Percentiles rank a stretch among this genome's conserved stretches.
Conservation (phyloP, 176 grass and related monocot species). For the Puccinellia tenuiflora region DNA sequence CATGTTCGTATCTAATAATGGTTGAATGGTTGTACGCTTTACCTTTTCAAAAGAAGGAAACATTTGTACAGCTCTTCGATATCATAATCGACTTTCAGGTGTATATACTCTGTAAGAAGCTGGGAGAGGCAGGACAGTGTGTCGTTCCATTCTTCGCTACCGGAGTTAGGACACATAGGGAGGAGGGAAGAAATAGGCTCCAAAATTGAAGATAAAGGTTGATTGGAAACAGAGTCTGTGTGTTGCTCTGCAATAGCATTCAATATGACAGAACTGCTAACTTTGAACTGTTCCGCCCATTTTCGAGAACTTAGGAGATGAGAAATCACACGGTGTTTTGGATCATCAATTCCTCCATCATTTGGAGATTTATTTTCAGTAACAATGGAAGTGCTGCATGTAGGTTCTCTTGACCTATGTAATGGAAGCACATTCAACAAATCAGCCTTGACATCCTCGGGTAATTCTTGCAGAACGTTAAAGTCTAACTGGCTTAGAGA, state of each 20-base stretch:
- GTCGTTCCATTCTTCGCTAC: constrained; percentile 55
- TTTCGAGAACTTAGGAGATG: constrained; percentile 32
- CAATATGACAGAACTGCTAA: constrained; percentile 43
- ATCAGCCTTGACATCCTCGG: constrained; percentile 64
- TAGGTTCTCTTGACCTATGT: constrained; percentile 44
- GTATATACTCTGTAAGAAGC: constrained; percentile 63
- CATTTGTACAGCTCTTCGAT: constrained; percentile 93
- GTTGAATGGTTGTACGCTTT: neutral
- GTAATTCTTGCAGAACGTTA: constrained; percentile 64
- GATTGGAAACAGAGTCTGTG: constrained; percentile 15
- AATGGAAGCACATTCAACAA: constrained; percentile 48
- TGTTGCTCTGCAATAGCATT: constrained; percentile 45
- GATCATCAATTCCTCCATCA: constrained; percentile 18
- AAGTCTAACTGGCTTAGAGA: constrained; percentile 71
- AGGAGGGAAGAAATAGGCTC: constrained; percentile 38
- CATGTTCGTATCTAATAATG: neutral
- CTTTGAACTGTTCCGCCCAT: constrained; percentile 58
- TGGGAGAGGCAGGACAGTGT: neutral
- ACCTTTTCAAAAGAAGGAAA: constrained; percentile 92
- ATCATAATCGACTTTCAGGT: constrained; percentile 67
- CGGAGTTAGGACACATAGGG: constrained; percentile 28
- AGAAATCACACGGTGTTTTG: constrained; percentile 4
- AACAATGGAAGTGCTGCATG: constrained; percentile 18
- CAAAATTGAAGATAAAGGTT: constrained; percentile 54
- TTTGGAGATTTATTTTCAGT: constrained; percentile 23